Conservation (phyloP, 2,329 filamentous ascomycete genomes). For the Tolypocladium inflatum region DNA sequence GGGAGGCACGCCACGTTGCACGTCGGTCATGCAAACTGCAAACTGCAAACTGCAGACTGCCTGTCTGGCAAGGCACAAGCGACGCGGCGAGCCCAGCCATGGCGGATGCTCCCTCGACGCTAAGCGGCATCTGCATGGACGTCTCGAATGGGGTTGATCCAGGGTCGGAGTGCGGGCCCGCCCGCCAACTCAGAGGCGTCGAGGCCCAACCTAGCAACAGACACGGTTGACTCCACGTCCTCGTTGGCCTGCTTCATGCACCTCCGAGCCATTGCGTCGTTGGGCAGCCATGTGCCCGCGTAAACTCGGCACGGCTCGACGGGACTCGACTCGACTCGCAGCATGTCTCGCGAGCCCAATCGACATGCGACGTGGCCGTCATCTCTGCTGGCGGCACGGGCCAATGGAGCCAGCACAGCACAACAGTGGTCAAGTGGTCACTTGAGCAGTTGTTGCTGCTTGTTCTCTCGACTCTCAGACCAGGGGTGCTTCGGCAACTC, state of each 20-base stretch:
- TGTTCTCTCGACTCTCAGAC: constrained; percentile 1
- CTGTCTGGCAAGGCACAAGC: constrained; percentile 3
- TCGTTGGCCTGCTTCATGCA: constrained; percentile 3
- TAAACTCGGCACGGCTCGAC: constrained; percentile 3
- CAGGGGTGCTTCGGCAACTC: neutral
- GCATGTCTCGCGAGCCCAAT: constrained; percentile 13
- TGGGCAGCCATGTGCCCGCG: constrained; percentile 17
- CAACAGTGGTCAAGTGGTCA: constrained; percentile 9
- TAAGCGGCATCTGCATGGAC: constrained; percentile 5
- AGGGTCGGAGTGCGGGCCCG: neutral
- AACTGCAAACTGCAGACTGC: neutral
- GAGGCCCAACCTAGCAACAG: constrained; percentile 6
- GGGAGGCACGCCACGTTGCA: constrained; percentile 26
- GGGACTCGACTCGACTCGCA: constrained; percentile 6
- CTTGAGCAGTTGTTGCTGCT: neutral
- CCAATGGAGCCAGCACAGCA: constrained; percentile 20
- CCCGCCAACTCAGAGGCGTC: constrained; percentile 5
- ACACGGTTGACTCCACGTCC: neutral
- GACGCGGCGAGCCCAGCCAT: constrained; percentile 3
- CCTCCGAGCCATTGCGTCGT: constrained; percentile 7
- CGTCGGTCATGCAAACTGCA: constrained; percentile 16
- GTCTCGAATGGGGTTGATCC: constrained; percentile 1
- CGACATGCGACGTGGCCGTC: constrained; percentile 19
- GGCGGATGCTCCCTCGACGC: constrained; percentile 8
- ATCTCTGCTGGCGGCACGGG: constrained; percentile 12